Base-by-base conservation (phyloP, 129 eudicot species). In the Chrysanthemum seticuspe region DNA sequence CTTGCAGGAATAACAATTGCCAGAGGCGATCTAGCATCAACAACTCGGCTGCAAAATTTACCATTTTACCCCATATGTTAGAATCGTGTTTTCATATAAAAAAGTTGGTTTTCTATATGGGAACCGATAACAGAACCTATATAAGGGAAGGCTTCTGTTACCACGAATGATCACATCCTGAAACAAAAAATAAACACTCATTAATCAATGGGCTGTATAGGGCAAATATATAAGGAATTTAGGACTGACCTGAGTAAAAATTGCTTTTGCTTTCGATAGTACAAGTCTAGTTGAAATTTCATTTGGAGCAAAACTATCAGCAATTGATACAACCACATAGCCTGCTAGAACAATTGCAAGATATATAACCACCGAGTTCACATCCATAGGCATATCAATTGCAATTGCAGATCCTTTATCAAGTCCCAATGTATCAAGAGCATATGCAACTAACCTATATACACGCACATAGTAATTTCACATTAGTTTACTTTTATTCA, bases 361-460 rank as follows among this genome's bases (percentile, higher is more conserved):
- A 81, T 93, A 93, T 74, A 93, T 87, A 68, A 93, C 88, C 55
- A 93, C 98, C 29, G 98, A 83, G 69, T 85, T 83, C 13, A 89
- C 95, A 78, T 87, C 81, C 98, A 93, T 93, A 13, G 98, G 98
- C 98, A 93, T 93, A 80, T 89, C 95, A 45, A 93, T 93, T 49
- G 98, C 98, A 76, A 93, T 84, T 54, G 98, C 90, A 75, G 95
- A 87, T 75, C 98, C 96, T 71, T 79, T 85, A 53, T 81, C 87
- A 67, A 89, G 67, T 50, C 83, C 85, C 71, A 89, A 77, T 18
- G 88, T 83, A 57, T 79, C 89, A 75, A 93, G 87, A 13, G 95
- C 92, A 82, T 87, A 81, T 16, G 96, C 95, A 58, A 85, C 92
- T 73, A 78, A 75, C 95, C 98, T 93, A 73, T 48, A 80, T 64